These are phyloP conservation scores for Suillus subaureus DNA, from an alignment of 768 basidiomycete genomes.

Conservation along the genomic window DNA sequence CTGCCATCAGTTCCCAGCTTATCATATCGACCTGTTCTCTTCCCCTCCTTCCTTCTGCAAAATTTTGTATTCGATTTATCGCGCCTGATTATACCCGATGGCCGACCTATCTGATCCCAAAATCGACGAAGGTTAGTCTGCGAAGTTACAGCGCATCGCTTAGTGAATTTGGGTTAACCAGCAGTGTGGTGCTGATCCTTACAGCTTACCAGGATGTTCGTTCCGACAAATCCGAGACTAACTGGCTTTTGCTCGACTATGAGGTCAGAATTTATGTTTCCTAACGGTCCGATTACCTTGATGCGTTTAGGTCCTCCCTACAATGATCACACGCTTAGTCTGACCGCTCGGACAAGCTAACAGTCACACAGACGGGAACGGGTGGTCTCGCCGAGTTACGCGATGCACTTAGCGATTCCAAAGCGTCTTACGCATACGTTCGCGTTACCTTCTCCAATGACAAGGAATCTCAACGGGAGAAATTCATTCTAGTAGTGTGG, in stretches of 20 bases:
- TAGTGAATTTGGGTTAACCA: constrained; percentile 17
- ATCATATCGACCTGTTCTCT: neutral
- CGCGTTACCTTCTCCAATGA: constrained; percentile 86
- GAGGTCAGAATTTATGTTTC: constrained; percentile 49
- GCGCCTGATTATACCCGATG: constrained; percentile 42
- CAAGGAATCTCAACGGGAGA: constrained; percentile 85
- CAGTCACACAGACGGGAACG: constrained; percentile 75
- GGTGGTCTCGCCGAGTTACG: constrained; percentile 81
- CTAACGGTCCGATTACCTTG: constrained; percentile 8
- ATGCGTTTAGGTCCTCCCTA: constrained; percentile 19
- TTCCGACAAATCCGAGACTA: constrained; percentile 80
- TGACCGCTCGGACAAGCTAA: constrained; percentile 81
- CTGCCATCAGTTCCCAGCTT: neutral
- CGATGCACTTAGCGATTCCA: constrained; percentile 66
- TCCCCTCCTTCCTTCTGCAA: neutral
- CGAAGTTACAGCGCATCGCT: constrained; percentile 8
- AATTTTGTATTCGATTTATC: neutral
- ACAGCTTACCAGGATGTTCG: constrained; percentile 89
- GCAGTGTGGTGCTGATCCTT: constrained; percentile 29
- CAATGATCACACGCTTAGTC: constrained; percentile 38
- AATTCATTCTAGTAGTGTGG: constrained; percentile 85
- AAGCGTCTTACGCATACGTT: constrained; percentile 83
- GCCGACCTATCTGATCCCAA: constrained; percentile 77
- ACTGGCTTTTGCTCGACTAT: constrained; percentile 92
- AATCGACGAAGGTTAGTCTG: constrained; percentile 67